phyloP scores from a whole-genome alignment of 2,329 filamentous ascomycete species.

The Gaeumannomyces sp. region DNA sequence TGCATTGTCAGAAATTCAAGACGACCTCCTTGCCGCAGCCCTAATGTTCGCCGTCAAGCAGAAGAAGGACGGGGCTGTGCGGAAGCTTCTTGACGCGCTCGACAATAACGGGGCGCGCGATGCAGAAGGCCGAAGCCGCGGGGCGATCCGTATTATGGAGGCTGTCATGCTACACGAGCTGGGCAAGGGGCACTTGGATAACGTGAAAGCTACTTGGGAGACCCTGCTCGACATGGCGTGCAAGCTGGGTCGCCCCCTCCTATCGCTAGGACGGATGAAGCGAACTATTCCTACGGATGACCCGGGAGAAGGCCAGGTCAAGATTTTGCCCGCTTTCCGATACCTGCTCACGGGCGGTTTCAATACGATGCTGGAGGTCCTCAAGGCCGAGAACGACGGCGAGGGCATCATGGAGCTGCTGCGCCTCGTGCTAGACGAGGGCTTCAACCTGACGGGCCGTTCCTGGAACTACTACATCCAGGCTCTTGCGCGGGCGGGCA shows the following conservation, averaged over 20 bases:
- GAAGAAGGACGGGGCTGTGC: background rate
- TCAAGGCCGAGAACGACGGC: constrained; percentile 33
- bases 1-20: background rate
- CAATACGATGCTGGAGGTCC: constrained; percentile 41
- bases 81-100: background rate
- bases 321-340: constrained; percentile 42
- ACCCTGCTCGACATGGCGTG: constrained; percentile 49
- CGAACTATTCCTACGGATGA: background rate
- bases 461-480: constrained; percentile 80
- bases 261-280: constrained; percentile 10
- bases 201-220: constrained; percentile 62
- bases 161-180: constrained; percentile 36
- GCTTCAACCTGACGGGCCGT: constrained; percentile 67
- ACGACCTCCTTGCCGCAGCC: background rate
- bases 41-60: background rate
- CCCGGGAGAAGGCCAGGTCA: background rate
- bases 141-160: background rate
- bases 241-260: constrained; percentile 31
- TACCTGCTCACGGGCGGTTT: constrained; percentile 47
- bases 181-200: constrained; percentile 48
- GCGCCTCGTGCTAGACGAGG: constrained; percentile 47
- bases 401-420: constrained; percentile 46
- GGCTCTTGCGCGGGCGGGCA: constrained; percentile 53
- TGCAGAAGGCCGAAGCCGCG: background rate
- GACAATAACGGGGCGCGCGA: background rate